These are phyloP conservation scores for Lasiosphaeria hispida DNA, from an alignment of 495 filamentous ascomycete species.

Conservation along the genomic window DNA sequence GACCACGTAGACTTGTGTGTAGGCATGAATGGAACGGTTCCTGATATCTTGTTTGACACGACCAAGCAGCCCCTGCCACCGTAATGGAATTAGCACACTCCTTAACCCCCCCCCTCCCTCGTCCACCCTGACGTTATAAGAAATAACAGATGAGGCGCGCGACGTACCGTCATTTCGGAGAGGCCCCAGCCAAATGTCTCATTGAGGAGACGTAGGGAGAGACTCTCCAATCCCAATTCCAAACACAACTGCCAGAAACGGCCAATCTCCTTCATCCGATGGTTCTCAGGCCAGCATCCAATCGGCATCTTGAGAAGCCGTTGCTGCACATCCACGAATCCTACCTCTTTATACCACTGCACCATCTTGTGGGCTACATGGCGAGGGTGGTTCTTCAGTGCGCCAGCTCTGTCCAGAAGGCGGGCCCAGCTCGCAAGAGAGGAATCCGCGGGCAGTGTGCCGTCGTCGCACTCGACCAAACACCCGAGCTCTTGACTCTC, in stretches of 20 bases:
- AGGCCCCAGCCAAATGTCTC: not conserved
- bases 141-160: too few relatives aligned
- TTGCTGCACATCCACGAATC: not conserved
- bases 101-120: too few relatives aligned
- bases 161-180: too few relatives aligned
- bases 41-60: not conserved
- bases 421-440: not conserved
- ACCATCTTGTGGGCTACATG: not conserved
- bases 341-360: not conserved
- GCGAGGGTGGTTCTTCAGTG: not conserved
- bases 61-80: not conserved
- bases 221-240: not conserved
- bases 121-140: too few relatives aligned
- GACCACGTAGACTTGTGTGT: not conserved
- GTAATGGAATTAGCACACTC: too few relatives aligned
- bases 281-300: not conserved
- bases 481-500: not conserved
- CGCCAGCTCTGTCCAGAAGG: not conserved
- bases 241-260: not conserved
- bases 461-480: not conserved
- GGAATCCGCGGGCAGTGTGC: not conserved
- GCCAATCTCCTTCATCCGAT: not conserved
- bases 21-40: not conserved
- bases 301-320: not conserved
- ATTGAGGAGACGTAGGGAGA: not conserved